Conservation (phyloP, 257 asterid genomes). For the Capsicum rhomboideum region DNA sequence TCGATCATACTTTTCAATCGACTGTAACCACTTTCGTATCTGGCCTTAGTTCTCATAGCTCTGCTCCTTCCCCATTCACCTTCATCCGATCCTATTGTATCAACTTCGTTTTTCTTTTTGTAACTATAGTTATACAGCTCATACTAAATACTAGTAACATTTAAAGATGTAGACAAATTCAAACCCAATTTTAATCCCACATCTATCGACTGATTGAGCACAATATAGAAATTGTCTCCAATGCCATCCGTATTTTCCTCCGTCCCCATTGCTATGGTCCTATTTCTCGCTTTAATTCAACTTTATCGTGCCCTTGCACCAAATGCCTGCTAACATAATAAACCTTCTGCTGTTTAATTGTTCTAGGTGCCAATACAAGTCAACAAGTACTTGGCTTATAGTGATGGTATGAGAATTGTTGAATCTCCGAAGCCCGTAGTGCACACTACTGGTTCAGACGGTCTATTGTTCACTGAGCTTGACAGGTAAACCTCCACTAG, state of each 20-base stretch:
- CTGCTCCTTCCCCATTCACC: background rate
- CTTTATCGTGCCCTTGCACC: background rate
- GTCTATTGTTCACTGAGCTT: slow-evolving; percentile 23
- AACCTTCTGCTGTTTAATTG: background rate
- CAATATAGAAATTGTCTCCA: background rate
- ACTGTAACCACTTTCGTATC: background rate
- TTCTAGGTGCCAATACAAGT: slow-evolving; percentile 53
- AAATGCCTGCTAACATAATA: background rate
- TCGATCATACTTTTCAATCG: background rate
- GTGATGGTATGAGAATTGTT: slow-evolving; percentile 44
- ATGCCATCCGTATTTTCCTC: background rate
- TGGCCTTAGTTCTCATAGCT: background rate
- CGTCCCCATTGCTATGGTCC: background rate
- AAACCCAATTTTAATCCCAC: background rate
- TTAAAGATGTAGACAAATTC: background rate
- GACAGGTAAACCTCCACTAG: slow-evolving; percentile 23
- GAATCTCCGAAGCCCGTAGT: slow-evolving; percentile 34
- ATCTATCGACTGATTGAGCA: background rate
- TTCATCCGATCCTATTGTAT: background rate
- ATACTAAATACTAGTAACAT: background rate
- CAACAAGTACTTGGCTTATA: slow-evolving; percentile 44
- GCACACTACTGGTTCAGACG: slow-evolving; percentile 18
- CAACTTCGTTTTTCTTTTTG: background rate
- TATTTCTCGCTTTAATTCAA: background rate
- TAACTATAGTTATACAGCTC: background rate